Evolutionary conservation across 345 rosid genomes (phyloP).

Genomic region (Citropsis articulata): DNA sequence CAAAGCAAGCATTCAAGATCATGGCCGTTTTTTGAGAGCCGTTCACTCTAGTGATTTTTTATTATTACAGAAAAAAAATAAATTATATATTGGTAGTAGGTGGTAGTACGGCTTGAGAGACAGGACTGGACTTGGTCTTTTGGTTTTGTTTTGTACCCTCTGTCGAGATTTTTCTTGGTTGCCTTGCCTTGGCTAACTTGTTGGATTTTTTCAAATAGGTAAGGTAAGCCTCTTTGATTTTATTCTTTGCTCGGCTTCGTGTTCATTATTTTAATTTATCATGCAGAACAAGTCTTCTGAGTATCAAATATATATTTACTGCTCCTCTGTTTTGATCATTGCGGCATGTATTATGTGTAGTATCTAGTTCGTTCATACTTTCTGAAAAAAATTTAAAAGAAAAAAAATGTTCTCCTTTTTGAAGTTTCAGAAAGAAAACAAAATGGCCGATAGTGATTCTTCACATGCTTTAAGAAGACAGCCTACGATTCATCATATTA

Average conservation of each 20-base stretch:
- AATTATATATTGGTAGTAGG: background rate
- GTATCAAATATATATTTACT: background rate
- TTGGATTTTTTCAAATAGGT: constrained; percentile 17
- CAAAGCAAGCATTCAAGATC: background rate
- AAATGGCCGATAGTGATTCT: constrained; percentile 37
- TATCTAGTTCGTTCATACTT: background rate
- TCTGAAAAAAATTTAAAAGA: background rate
- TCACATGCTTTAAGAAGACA: constrained; percentile 12
- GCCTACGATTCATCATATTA: constrained; percentile 40
- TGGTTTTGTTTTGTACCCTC: constrained; percentile 10
- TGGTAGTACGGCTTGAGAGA: background rate
- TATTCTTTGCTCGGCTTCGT: background rate
- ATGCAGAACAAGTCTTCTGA: background rate
- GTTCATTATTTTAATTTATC: background rate
- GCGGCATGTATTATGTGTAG: background rate
- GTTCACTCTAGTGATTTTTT: background rate
- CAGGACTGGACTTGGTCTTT: constrained; percentile 28
- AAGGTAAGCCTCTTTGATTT: background rate
- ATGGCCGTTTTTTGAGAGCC: background rate
- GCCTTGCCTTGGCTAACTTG: background rate
- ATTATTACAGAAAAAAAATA: background rate
- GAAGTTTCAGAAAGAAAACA: constrained; percentile 19
- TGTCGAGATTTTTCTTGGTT: constrained; percentile 3
- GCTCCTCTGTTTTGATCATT: background rate
- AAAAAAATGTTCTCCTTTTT: background rate